Evolutionary conservation across 371 early-diverging fungal genomes (phyloP), one percentile per base, ranked within the genome.

Genomic region (Actinomucor elegans): DNA sequence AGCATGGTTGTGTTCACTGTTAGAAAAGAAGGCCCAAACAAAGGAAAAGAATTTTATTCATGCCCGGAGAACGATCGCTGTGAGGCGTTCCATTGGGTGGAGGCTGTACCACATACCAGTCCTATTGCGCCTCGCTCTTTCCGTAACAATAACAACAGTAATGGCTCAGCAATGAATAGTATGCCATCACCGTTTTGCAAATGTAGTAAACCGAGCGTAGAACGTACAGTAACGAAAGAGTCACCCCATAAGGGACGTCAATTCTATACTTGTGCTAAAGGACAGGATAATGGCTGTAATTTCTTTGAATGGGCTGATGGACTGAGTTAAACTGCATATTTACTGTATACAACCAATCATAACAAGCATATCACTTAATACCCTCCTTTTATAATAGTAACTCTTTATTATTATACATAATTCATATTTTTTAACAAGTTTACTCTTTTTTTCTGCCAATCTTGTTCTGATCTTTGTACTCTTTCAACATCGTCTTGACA

Each of bases 21-120:
- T 2, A 50, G 38, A 0, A 87, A 84, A 46, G 80, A 82, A 27
- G 87, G 87, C 0, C 67, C 82, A 5, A 90, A 88, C 58, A 74
- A 80, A 61, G 86, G 85, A 7, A 68, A 81, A 23, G 32, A 66
- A 11, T 85, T 84, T 44, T 83, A 52, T 51, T 51, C 28, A 0
- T 88, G 87, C 53, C 40, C 36, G 1, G 55, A 54, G 2, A 21
- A 17, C 9, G 24, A 29, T 23, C 32, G 14, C 24, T 54, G 55
- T 10, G 26, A 52, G 15, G 28, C 40, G 2, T 54, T 54, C 24
- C 24, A 57, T 10, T 85, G 82, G 74, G 45, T 56, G 2, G 85
- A 84, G n/a, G n/a, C n/a, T 42, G 57, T 47, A 1, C 15, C 12
- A 8, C 48, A 60, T 12, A 11, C 41, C 17, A 34, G 15, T 8